Conservation (phyloP, 192 early-diverging fungal genomes). For the Linnemannia zychae region DNA sequence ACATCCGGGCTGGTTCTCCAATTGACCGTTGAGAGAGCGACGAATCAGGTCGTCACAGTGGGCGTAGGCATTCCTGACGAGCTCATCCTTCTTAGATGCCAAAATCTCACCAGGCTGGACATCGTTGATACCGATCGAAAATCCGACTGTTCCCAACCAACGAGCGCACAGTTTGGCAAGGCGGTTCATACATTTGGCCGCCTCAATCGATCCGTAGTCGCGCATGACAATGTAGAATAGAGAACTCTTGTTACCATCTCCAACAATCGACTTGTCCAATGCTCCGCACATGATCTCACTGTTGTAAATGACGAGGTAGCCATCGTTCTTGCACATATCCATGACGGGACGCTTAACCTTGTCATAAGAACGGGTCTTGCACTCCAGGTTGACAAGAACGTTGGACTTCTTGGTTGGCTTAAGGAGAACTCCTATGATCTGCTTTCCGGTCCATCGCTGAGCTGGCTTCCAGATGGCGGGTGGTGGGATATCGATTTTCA, state of each 20-base stretch:
- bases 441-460: constrained; percentile 96
- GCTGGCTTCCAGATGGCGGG: constrained; percentile 93
- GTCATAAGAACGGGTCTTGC: constrained; percentile 84
- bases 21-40: constrained; percentile 73
- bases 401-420: constrained; percentile 80
- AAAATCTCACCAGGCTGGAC: constrained; percentile 91
- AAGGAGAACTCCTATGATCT: constrained; percentile 91
- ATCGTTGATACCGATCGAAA: constrained; percentile 99
- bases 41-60: constrained; percentile 89
- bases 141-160: constrained; percentile 89
- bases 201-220: constrained; percentile 89
- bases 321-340: constrained; percentile 92
- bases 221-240: constrained; percentile 94
- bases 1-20: constrained; percentile 90
- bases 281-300: constrained; percentile 95
- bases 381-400: constrained; percentile 88
- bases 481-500: constrained; percentile 92
- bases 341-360: constrained; percentile 69
- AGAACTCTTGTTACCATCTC: constrained; percentile 96
- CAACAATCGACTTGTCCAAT: constrained; percentile 95
- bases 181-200: constrained; percentile 95
- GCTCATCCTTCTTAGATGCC: constrained; percentile 80
- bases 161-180: constrained; percentile 93
- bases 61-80: constrained; percentile 85
- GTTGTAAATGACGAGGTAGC: constrained; percentile 91